Percentiles rank a stretch among this genome's conserved stretches.
Evolutionary conservation across 495 filamentous ascomycete species (phyloP).

Genomic region (Aspergillus diversus): DNA sequence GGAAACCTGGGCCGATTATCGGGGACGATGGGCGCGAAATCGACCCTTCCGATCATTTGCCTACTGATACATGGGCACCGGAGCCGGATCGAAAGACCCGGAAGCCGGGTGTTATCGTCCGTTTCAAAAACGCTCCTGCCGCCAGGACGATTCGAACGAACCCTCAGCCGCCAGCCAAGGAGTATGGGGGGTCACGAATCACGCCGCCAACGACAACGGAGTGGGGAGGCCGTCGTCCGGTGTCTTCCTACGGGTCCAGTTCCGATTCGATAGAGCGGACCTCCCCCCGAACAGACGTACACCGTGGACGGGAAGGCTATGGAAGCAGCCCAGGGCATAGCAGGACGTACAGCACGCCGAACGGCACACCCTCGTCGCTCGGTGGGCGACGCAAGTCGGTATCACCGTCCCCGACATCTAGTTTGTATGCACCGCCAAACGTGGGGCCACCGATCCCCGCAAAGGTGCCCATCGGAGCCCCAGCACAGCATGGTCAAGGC

Average conservation of each 20-base stretch:
- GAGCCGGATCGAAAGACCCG: conserved; percentile 82
- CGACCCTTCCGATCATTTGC: conserved; percentile 92
- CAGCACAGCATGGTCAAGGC: conserved; percentile 33
- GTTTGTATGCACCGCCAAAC: conserved; percentile 36
- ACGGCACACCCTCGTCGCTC: conserved; percentile 15
- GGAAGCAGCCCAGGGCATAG: conserved; percentile 26
- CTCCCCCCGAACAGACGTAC: conserved; percentile 9
- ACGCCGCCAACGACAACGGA: background rate
- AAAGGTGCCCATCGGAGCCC: conserved; percentile 66
- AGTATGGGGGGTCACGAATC: conserved; percentile 6
- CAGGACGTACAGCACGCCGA: conserved; percentile 29
- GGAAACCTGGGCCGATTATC: conserved; percentile 63
- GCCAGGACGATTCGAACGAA: conserved; percentile 18
- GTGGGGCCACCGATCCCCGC: conserved; percentile 69
- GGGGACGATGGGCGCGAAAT: conserved; percentile 84
- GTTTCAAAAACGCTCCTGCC: conserved; percentile 50
- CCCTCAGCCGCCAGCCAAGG: conserved; percentile 6
- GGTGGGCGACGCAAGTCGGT: conserved; percentile 26
- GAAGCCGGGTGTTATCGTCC: conserved; percentile 58
- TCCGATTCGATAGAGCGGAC: conserved; percentile 1
- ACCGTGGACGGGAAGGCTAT: conserved; percentile 30
- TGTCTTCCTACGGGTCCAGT: conserved; percentile 7
- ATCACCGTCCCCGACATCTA: conserved; percentile 38
- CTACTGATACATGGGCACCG: conserved; percentile 88
- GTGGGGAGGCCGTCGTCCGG: conserved; percentile 3